Percentiles rank a stretch among this genome's conserved stretches.
phyloP scores from a whole-genome alignment of 2,329 filamentous ascomycete species.

The Neonectria coccinea region DNA sequence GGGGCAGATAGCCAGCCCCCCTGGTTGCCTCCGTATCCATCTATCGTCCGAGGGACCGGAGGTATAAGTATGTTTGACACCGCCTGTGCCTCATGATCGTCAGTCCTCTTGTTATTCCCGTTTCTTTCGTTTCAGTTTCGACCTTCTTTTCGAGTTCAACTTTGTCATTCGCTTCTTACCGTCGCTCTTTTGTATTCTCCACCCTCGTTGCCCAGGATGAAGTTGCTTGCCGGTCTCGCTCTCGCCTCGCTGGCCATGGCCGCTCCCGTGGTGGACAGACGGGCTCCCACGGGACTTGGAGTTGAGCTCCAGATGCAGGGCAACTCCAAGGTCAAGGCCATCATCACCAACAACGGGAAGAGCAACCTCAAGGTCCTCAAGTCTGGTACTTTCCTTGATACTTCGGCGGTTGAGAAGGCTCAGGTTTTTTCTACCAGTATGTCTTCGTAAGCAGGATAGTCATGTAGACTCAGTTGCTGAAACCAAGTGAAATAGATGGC shows the following conservation, averaged over 20 bases:
- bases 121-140: slow-evolving; percentile 23
- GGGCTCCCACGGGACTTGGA: slow-evolving; percentile 55
- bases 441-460: background rate
- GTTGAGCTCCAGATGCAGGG: slow-evolving; percentile 61
- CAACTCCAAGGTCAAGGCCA: slow-evolving; percentile 66
- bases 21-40: slow-evolving; percentile 1
- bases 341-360: slow-evolving; percentile 65
- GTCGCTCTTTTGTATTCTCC: slow-evolving; percentile 31
- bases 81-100: slow-evolving; percentile 19
- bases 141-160: slow-evolving; percentile 15
- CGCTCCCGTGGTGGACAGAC: slow-evolving; percentile 43
- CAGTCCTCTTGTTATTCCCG: slow-evolving; percentile 9
- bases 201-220: slow-evolving; percentile 39
- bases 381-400: slow-evolving; percentile 65
- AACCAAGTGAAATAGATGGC: slow-evolving; percentile 43
- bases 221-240: slow-evolving; percentile 45
- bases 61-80: slow-evolving; percentile 29
- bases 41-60: slow-evolving; percentile 2
- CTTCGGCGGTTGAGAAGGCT: slow-evolving; percentile 65
- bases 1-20: slow-evolving; percentile 8
- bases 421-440: slow-evolving; percentile 60
- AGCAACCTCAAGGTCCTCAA: slow-evolving; percentile 63
- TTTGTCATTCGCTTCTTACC: slow-evolving; percentile 24
- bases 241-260: slow-evolving; percentile 43
- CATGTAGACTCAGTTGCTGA: slow-evolving; percentile 10